phyloP scores from a whole-genome alignment of 345 rosid species.

The Barbarea vulgaris region DNA sequence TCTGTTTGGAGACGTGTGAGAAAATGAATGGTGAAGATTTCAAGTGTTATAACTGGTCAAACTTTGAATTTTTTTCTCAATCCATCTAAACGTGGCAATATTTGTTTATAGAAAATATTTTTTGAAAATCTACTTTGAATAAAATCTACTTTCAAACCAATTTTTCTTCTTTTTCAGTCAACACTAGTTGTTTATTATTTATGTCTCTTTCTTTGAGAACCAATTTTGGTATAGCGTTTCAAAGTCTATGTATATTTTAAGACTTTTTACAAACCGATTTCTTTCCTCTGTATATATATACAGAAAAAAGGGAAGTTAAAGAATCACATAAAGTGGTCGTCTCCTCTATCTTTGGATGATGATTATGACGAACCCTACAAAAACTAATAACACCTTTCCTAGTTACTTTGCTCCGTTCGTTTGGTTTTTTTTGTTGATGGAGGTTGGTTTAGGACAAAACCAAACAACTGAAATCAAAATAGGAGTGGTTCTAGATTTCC shows the following conservation, averaged over 20 bases:
- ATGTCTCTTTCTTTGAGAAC: not conserved
- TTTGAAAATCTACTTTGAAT: not conserved
- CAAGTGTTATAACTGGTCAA: not conserved
- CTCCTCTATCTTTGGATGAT: not conserved
- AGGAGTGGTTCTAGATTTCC: slow-evolving; percentile 47
- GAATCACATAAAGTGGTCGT: not conserved
- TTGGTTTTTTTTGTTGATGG: slow-evolving; percentile 1
- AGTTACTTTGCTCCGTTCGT: not conserved
- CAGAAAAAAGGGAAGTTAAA: not conserved
- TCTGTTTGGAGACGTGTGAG: no score
- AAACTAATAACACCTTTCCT: not conserved
- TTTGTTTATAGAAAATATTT: not conserved
- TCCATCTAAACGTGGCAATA: not conserved
- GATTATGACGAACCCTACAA: slow-evolving; percentile 15
- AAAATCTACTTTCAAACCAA: not conserved
- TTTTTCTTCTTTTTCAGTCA: not conserved
- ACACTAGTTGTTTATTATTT: not conserved
- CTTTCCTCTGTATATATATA: not conserved
- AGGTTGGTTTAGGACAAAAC: slow-evolving; percentile 18
- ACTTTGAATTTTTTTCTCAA: not conserved
- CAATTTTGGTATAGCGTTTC: not conserved
- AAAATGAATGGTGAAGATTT: no score
- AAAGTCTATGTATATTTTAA: not conserved
- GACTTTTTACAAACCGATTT: slow-evolving; percentile 7
- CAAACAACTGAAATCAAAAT: slow-evolving; percentile 32